Conservation (phyloP, 192 early-diverging fungal genomes). For the Chytriomyces sp. region DNA sequence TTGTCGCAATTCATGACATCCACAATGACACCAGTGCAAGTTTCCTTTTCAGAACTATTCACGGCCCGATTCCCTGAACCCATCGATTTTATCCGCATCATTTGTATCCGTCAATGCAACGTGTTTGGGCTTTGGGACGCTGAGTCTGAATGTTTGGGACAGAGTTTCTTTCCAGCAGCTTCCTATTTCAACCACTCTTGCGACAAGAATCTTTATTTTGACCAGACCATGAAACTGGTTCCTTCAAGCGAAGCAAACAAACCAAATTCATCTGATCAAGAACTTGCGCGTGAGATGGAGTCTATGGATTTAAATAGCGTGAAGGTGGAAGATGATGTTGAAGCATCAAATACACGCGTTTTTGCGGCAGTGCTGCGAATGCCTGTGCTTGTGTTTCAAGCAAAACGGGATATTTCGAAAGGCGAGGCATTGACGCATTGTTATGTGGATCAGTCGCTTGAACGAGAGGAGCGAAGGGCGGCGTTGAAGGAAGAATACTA, state of each 20-base stretch:
- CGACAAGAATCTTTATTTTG: conserved; percentile 37
- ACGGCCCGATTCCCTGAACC: conserved; percentile 19
- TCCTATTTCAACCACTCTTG: conserved; percentile 47
- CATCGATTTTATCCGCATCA: conserved; percentile 7
- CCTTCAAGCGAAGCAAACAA: not conserved
- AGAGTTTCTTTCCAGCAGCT: conserved; percentile 39
- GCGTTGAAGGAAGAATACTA: conserved; percentile 30
- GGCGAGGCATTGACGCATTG: conserved; percentile 28
- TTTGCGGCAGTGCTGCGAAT: too few relatives aligned
- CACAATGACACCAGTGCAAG: too few relatives aligned
- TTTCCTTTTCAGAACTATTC: conserved; percentile 26
- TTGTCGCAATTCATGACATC: not conserved
- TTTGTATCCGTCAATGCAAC: conserved; percentile 38
- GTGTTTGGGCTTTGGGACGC: conserved; percentile 43
- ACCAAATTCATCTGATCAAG: not conserved
- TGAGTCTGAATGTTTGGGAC: conserved; percentile 37
- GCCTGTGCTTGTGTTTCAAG: not conserved
- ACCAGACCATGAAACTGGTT: not conserved
- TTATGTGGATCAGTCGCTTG: conserved; percentile 21
- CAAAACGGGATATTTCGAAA: conserved; percentile 19
- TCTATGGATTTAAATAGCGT: not conserved
- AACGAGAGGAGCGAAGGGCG: conserved; percentile 6
- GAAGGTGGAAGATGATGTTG: not conserved
- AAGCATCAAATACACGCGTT: too few relatives aligned
- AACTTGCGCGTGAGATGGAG: not conserved